A percentile compares a stretch with the other conserved stretches of the same genome.
phyloP scores from a whole-genome alignment of 371 early-diverging fungal genomes.

The Mortierella sp. region DNA sequence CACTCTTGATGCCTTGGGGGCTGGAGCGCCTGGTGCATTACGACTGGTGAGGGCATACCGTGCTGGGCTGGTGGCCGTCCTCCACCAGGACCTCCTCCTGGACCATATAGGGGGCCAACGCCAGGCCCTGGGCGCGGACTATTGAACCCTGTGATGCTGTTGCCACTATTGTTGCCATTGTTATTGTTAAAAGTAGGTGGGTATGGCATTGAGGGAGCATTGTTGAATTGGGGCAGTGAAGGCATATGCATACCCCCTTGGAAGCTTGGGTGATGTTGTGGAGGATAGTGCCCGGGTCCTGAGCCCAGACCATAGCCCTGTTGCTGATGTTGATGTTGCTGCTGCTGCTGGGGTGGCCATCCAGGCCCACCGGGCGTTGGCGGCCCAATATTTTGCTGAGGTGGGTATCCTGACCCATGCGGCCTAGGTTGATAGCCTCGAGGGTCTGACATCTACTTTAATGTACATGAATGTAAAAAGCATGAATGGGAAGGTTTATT shows the following conservation, averaged over 20 bases:
- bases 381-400: slow-evolving; percentile 23
- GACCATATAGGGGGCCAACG: slow-evolving; percentile 9
- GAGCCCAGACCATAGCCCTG: not conserved
- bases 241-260: slow-evolving; percentile 27
- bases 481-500: not conserved
- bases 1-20: slow-evolving; percentile 46
- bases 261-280: slow-evolving; percentile 22
- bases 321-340: slow-evolving; percentile 26
- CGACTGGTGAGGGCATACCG: slow-evolving; percentile 23
- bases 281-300: slow-evolving; percentile 8
- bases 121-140: slow-evolving; percentile 17
- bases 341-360: slow-evolving; percentile 30
- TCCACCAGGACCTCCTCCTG: slow-evolving; percentile 11
- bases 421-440: slow-evolving; percentile 25
- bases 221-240: slow-evolving; percentile 23
- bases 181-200: slow-evolving; percentile 30
- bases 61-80: slow-evolving; percentile 21
- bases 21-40: slow-evolving; percentile 24
- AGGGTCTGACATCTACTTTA: slow-evolving; percentile 33
- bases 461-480: not conserved
- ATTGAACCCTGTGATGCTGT: slow-evolving; percentile 21
- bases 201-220: slow-evolving; percentile 14
- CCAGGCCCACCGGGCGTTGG: slow-evolving; percentile 24
- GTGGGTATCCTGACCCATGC: slow-evolving; percentile 27
- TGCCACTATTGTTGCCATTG: slow-evolving; percentile 13